Evolutionary conservation across 2,329 filamentous ascomycete species (phyloP).

Genomic region (Epichloe hybrida): DNA sequence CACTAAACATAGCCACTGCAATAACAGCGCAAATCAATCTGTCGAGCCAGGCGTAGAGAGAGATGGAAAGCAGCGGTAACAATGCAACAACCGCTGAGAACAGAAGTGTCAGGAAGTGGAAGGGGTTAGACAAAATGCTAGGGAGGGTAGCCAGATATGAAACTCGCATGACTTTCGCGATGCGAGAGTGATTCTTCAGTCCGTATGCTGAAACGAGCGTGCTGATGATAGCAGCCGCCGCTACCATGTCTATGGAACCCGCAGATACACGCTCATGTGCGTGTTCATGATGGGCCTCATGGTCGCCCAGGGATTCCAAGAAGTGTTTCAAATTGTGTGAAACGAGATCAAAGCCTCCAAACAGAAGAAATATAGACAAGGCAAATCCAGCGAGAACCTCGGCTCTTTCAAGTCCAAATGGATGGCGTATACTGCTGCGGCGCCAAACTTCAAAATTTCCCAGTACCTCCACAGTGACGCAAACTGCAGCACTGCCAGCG

Average conservation of each 20-base stretch:
- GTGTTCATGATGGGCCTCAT: conserved; percentile 60
- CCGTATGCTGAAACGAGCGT: conserved; percentile 79
- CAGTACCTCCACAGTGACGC: conserved; percentile 82
- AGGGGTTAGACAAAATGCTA: conserved; percentile 82
- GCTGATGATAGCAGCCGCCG: conserved; percentile 65
- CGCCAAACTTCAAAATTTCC: conserved; percentile 98
- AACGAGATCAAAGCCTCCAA: conserved; percentile 91
- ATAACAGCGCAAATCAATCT: conserved; percentile 68
- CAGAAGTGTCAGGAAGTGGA: conserved; percentile 83
- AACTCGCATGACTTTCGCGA: conserved; percentile 82
- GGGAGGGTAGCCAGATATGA: conserved; percentile 71
- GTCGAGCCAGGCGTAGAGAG: conserved; percentile 76
- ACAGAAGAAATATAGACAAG: conserved; percentile 90
- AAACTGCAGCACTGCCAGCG: conserved; percentile 80
- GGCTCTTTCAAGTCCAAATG: conserved; percentile 81
- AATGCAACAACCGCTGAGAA: conserved; percentile 71
- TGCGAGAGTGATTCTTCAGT: conserved; percentile 80
- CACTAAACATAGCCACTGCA: conserved; percentile 73
- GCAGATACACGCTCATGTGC: conserved; percentile 52
- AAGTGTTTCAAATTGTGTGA: conserved; percentile 88
- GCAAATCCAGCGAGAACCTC: conserved; percentile 93
- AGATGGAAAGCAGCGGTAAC: conserved; percentile 69
- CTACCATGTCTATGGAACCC: conserved; percentile 69
- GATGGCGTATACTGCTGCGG: conserved; percentile 79
- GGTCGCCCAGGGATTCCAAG: conserved; percentile 49